These are phyloP conservation scores for Terana coerulea DNA, from an alignment of 768 basidiomycete genomes.

Conservation along the genomic window DNA sequence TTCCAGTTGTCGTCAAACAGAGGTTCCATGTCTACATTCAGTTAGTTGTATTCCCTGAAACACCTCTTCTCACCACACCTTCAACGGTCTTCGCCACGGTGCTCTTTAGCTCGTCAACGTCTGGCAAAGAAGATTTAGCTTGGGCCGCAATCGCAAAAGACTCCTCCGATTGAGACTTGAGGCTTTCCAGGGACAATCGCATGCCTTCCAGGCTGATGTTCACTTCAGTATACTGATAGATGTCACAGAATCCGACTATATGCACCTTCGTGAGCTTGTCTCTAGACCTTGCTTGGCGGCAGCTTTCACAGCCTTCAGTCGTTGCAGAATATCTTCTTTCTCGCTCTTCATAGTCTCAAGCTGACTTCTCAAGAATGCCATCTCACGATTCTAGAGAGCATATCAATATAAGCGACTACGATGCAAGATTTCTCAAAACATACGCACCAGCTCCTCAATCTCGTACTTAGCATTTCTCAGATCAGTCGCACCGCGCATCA, in stretches of 20 bases:
- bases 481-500: constrained; percentile 28
- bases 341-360: constrained; percentile 16
- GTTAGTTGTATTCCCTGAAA: background rate
- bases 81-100: constrained; percentile 16
- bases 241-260: background rate
- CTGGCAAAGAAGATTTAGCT: constrained; percentile 17
- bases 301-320: constrained; percentile 22
- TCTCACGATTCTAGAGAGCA: constrained; percentile 21
- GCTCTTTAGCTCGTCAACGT: constrained; percentile 20
- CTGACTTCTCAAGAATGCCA: constrained; percentile 20
- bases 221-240: background rate
- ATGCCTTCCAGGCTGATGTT: constrained; percentile 20
- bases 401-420: background rate
- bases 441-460: constrained; percentile 22
- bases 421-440: no score
- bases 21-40: constrained; percentile 18
- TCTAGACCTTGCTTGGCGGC: constrained; percentile 22
- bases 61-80: constrained; percentile 5
- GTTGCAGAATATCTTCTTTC: constrained; percentile 23
- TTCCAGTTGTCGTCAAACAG: constrained; percentile 19
- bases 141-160: constrained; percentile 17
- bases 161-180: constrained; percentile 22
- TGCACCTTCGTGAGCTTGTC: constrained; percentile 19
- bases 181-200: constrained; percentile 11
- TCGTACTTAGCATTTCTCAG: constrained; percentile 23